Evolutionary conservation across 176 grass and related monocot species (phyloP), one percentile per base, ranked within the genome.

Genomic region (Hordeum vulgare): DNA sequence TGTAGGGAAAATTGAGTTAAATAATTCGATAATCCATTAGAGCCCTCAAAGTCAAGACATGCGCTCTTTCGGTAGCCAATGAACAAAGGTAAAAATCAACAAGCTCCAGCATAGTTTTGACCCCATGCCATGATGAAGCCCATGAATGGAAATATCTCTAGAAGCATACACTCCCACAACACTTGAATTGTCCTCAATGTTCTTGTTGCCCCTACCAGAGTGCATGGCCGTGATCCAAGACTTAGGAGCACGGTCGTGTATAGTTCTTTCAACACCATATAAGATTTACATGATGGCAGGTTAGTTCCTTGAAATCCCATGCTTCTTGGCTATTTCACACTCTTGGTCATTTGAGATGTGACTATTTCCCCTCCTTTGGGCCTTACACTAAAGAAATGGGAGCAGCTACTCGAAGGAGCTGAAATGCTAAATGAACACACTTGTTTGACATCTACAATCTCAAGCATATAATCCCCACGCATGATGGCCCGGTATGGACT

Each of bases 1-100:
- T 54, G 2, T 1, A 0, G 7, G 51, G 18, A 21, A 0, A 6
- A 56, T 21, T 56, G 51, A 56, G 18, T 56, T 21, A 56, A 20
- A 2, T 21, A 21, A 21, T 2, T 21, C 1, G 0, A 2, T 21
- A 56, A 8, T 3, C 18, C 51, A 56, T 0, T 56, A 3, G 51
- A 56, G 18, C 51, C 51, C 6, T 54, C 6, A 54, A 54, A 54
- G 18, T 54, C 51, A 54, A 54, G 17, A 21, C 0, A 54, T 17
- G 8, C 18, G 7, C 18, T 15, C 51, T 54, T 54, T 17, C 15
- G 18, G 18, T 54, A 54, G 18, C 51, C 51, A 54, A 54, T 20
- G 51, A 21, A 8, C 18, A 18, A 56, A 56, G 15, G 47, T 56
- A 21, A 0, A 56, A 56, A 56, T 21, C 51, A 2, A 1, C 18